phyloP scores from a whole-genome alignment of 2,329 filamentous ascomycete genomes.

The Sarocladiaceae sp. region DNA sequence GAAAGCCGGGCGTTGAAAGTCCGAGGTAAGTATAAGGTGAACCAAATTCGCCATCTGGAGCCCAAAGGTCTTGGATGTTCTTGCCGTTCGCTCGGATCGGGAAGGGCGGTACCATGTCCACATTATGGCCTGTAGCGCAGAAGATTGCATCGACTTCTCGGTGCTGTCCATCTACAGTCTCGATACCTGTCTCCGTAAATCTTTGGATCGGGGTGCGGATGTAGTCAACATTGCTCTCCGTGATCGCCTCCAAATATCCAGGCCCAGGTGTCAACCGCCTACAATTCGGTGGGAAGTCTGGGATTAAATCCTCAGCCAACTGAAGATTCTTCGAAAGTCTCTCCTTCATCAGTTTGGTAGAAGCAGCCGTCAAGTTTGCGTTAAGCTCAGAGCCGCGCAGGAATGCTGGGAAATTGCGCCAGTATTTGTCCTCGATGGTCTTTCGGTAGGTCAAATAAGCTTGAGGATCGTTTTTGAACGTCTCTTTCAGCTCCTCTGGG shows the following conservation, averaged over 20 bases:
- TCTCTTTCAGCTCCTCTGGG: conserved; percentile 35
- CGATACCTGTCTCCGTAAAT: conserved; percentile 43
- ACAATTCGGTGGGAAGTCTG: conserved; percentile 41
- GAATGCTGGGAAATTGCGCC: conserved; percentile 48
- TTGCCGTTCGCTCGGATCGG: conserved; percentile 51
- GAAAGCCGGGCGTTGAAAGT: conserved; percentile 58
- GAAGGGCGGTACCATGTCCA: conserved; percentile 43
- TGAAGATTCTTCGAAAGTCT: conserved; percentile 17
- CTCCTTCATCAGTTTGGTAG: conserved; percentile 40
- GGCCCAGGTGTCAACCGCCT: conserved; percentile 44
- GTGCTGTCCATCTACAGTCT: conserved; percentile 39
- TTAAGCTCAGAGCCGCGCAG: conserved; percentile 51
- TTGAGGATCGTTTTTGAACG: neutral
- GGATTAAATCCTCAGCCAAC: conserved; percentile 41
- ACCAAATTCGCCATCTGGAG: conserved; percentile 49
- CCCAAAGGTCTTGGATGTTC: conserved; percentile 27
- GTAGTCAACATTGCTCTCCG: conserved; percentile 40
- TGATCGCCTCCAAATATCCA: conserved; percentile 41
- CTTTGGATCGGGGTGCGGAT: conserved; percentile 38
- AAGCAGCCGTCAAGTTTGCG: conserved; percentile 55
- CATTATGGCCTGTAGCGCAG: conserved; percentile 50
- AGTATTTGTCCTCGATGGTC: conserved; percentile 56
- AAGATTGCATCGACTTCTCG: conserved; percentile 49
- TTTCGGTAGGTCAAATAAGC: conserved; percentile 33
- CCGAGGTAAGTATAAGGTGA: conserved; percentile 68